Evolutionary conservation across 768 basidiomycete genomes (phyloP), one percentile per base, ranked within the genome.

Genomic region (Termitomyces sp.): DNA sequence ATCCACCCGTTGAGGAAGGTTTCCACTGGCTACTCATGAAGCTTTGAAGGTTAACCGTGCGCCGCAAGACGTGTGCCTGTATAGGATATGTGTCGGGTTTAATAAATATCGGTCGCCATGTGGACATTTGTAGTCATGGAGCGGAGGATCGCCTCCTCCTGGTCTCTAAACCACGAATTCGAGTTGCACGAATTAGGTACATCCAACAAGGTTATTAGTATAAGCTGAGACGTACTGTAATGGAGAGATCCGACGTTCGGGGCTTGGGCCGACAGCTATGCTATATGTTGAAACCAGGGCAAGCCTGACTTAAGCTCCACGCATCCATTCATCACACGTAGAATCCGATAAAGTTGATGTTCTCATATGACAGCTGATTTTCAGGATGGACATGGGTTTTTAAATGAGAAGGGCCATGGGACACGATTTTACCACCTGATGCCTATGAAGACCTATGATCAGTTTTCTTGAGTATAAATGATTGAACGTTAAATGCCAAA

Each of bases 31-130:
- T 27, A 29, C 27, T 45, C 17, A 45, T n/a, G 25, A 40, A 50
- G 49, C 23, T 50, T 17, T 37, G 49, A 37, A 51, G 50, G 25
- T 19, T 51, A 51, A 51, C 2, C 5, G 17, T 51, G 50, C 50
- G 50, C 50, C 50, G 50, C 53, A 54, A 54, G 43, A 54, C 43
- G 41, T 43, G 53, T 54, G 54, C 48, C 21, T 46, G 27, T 25
- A 45, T 40, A 42, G 54, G 45, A 35, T 40, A 40, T 50, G 49
- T 16, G 35, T 29, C 50, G 50, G 50, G 19, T 51, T 51, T 38
- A 38, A 38, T 51, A 51, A 38, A 8, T 38, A 38, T 51, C n/a
- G 27, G 25, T 31, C 25, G 27, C 27, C 35, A 46, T 37, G 35
- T 47, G 53, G 25, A 21, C 35, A 54, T 38, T 40, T 40, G 50